Evolutionary conservation across 306 rosid species (phyloP).

Genomic region (Lathyrus aphaca): DNA sequence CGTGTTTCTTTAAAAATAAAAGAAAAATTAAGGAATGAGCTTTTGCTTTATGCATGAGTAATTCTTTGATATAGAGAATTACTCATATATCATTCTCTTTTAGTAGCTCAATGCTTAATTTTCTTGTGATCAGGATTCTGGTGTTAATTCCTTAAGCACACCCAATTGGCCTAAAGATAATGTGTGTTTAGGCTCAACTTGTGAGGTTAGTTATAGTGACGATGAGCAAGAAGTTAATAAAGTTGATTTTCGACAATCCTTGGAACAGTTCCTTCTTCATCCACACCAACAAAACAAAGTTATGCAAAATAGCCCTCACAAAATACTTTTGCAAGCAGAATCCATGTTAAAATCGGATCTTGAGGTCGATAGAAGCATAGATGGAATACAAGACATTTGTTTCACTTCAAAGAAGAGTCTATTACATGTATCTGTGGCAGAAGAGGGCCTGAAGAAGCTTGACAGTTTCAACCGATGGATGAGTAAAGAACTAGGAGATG

Average conservation of each 20-base stretch:
- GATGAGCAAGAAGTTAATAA: conserved; percentile 44
- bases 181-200: conserved; percentile 35
- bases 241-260: conserved; percentile 45
- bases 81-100: conserved; percentile 30
- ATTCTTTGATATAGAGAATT: no score
- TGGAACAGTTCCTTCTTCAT: conserved; percentile 37
- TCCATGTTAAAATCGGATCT: conserved; percentile 43
- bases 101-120: conserved; percentile 33
- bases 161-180: conserved; percentile 52
- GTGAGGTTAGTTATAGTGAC: conserved; percentile 41
- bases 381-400: conserved; percentile 46
- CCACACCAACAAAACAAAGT: conserved; percentile 38
- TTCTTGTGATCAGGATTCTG: conserved; percentile 50
- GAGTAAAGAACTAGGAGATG: conserved; percentile 80
- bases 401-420: conserved; percentile 48
- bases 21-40: not conserved
- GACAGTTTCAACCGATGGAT: conserved; percentile 91
- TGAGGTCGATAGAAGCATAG: conserved; percentile 47
- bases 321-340: conserved; percentile 41
- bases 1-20: conserved; percentile 6
- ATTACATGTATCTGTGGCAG: conserved; percentile 50
- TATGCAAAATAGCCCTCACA: conserved; percentile 42
- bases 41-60: not conserved
- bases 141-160: conserved; percentile 40
- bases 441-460: conserved; percentile 65